Conservation (phyloP, 2,329 filamentous ascomycete species). For the Bipolaris bicolor region DNA sequence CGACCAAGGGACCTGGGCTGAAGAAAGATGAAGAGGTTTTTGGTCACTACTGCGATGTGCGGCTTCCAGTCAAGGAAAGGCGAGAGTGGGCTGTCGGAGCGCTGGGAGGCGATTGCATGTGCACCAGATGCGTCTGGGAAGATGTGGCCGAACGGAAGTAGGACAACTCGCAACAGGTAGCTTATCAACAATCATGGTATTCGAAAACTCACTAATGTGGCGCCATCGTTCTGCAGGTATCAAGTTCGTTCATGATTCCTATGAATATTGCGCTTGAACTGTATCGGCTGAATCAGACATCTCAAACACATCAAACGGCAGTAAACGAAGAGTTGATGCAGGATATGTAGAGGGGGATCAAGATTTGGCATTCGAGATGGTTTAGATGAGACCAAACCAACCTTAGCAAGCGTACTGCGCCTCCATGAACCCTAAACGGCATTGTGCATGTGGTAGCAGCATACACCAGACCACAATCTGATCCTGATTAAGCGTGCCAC, state of each 20-base stretch:
- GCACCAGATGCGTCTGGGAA: constrained; percentile 79
- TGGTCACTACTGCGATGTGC: constrained; percentile 93
- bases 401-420: not conserved
- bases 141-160: constrained; percentile 32
- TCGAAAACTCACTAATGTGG: not conserved
- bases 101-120: constrained; percentile 88
- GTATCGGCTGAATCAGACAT: not conserved
- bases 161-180: not conserved
- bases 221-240: not conserved
- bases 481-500: not conserved
- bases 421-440: not conserved
- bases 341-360: not conserved
- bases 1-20: constrained; percentile 63
- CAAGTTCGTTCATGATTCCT: not conserved
- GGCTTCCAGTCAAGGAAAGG: constrained; percentile 76
- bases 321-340: not conserved
- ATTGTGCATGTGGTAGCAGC: not conserved
- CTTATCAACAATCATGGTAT: not conserved
- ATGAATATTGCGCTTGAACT: not conserved
- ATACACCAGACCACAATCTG: constrained; percentile 4
- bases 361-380: not conserved
- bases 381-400: not conserved
- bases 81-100: constrained; percentile 89
- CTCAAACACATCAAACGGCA: not conserved
- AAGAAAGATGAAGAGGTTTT: constrained; percentile 82